Conservation (phyloP, 352 stramenopile genomes). For the Albugo candida region DNA sequence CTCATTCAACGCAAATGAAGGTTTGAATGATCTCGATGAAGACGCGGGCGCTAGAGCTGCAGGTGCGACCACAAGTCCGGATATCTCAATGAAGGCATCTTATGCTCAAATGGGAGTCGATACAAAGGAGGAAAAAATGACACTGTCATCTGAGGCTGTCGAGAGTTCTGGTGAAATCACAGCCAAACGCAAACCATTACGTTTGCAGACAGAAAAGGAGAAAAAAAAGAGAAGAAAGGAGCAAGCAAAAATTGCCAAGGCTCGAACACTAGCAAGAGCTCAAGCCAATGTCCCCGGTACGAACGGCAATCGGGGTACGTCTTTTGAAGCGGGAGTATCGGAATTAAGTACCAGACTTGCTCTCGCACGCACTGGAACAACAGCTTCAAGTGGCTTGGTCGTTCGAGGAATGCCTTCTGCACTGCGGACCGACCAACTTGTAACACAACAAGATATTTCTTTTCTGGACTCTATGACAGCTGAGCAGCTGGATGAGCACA, state of each 20-base stretch:
- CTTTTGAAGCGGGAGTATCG: background rate
- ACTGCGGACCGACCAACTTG: background rate
- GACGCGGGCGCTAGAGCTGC: background rate
- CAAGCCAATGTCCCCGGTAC: slow-evolving; percentile 16
- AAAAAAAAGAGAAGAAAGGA: slow-evolving; percentile 72
- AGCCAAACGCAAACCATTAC: slow-evolving; percentile 56
- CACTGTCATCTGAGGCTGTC: background rate
- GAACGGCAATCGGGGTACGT: background rate
- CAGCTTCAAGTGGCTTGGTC: background rate
- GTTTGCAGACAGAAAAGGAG: slow-evolving; percentile 70
- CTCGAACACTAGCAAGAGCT: slow-evolving; percentile 48
- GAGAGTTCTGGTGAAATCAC: background rate
- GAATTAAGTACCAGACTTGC: too few relatives aligned
- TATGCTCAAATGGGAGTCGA: too few relatives aligned
- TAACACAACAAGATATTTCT: slow-evolving; percentile 69
- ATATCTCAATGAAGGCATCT: background rate
- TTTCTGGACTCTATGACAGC: slow-evolving; percentile 77
- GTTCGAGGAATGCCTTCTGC: background rate
- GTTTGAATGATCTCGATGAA: background rate
- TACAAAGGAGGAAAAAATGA: background rate
- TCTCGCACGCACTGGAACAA: background rate
- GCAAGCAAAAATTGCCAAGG: slow-evolving; percentile 61
- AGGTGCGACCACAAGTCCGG: background rate
- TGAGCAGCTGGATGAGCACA: slow-evolving; percentile 73
- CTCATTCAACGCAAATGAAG: background rate